Conservation (phyloP, 2,329 filamentous ascomycete species). For the Penicillium palitans region DNA sequence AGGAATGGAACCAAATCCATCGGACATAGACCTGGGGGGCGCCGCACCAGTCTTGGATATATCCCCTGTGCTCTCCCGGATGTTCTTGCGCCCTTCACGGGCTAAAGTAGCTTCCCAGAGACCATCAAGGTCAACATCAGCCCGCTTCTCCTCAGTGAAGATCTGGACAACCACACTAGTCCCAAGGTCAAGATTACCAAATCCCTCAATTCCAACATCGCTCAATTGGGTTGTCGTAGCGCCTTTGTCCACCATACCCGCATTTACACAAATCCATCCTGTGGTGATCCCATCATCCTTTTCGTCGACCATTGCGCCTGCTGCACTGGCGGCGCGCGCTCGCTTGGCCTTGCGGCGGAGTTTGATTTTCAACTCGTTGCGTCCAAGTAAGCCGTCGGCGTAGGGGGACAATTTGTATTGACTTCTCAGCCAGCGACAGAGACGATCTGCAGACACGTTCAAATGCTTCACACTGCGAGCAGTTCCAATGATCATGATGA, state of each 20-base stretch:
- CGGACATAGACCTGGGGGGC: conserved; percentile 24
- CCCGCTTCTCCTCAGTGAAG: conserved; percentile 69
- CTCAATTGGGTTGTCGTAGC: conserved; percentile 31
- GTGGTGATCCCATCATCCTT: conserved; percentile 86
- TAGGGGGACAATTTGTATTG: conserved; percentile 70
- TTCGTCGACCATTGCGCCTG: conserved; percentile 56
- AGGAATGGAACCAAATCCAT: conserved; percentile 18
- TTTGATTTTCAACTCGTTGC: conserved; percentile 88
- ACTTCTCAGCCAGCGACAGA: conserved; percentile 80
- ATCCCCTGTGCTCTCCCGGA: conserved; percentile 32
- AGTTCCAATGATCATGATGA: conserved; percentile 91
- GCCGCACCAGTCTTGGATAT: conserved; percentile 22
- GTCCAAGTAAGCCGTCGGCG: conserved; percentile 84
- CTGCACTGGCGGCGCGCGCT: conserved; percentile 75
- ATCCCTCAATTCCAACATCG: conserved; percentile 64
- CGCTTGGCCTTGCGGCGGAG: conserved; percentile 76
- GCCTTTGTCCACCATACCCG: conserved; percentile 66
- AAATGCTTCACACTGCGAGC: conserved; percentile 91
- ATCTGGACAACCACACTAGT: conserved; percentile 69
- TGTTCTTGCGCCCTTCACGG: conserved; percentile 39
- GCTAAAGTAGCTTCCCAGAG: conserved; percentile 58
- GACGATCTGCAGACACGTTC: conserved; percentile 84
- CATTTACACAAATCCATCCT: conserved; percentile 94
- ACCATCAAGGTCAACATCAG: conserved; percentile 65
- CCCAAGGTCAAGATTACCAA: conserved; percentile 61